Evolutionary conservation across 2,329 filamentous ascomycete species (phyloP).

Genomic region (Beauveria australis): DNA sequence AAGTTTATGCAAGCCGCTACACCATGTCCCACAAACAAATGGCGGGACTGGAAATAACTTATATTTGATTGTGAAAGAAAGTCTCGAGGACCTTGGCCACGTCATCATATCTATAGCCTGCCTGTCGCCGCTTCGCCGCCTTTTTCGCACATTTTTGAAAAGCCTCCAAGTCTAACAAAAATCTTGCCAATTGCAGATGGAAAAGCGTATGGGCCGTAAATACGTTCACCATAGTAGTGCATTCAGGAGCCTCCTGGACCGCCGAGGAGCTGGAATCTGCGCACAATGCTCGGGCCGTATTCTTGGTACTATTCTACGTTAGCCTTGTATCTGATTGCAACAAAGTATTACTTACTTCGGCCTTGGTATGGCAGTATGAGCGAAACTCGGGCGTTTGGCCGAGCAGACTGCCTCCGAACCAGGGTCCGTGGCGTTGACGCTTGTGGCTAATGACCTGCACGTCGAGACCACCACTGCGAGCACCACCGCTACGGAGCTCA

Average conservation of each 20-base stretch:
- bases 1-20: neutral
- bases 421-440: constrained; percentile 91
- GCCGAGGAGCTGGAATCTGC: constrained; percentile 87
- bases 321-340: neutral
- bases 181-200: neutral
- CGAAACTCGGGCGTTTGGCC: constrained; percentile 97
- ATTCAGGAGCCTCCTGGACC: constrained; percentile 72
- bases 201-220: neutral
- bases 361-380: constrained; percentile 96
- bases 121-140: neutral
- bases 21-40: neutral
- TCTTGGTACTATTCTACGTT: constrained; percentile 66
- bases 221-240: neutral
- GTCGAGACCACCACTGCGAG: constrained; percentile 86
- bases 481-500: constrained; percentile 84
- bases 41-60: neutral
- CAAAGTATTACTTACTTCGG: constrained; percentile 42
- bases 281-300: constrained; percentile 89
- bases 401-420: constrained; percentile 94
- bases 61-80: neutral
- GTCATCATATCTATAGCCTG: neutral
- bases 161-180: neutral
- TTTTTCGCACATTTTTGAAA: neutral
- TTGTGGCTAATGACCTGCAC: constrained; percentile 98
- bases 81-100: neutral